Base-by-base conservation (phyloP, 129 eudicot genomes). In the Centrapalus pauciflorus region DNA sequence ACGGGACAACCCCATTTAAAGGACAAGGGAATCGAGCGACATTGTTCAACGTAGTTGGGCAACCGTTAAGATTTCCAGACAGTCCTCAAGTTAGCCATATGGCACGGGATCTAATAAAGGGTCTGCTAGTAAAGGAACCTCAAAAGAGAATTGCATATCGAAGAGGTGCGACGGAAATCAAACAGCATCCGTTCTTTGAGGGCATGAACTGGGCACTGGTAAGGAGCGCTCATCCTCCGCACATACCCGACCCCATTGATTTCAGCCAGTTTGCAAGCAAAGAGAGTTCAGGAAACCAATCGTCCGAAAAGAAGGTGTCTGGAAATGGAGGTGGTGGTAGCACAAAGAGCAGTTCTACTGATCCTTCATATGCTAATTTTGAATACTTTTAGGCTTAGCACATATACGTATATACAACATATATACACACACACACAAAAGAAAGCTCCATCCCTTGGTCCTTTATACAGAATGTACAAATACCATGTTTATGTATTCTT, bases 121-220 rank as follows among this genome's bases (percentile, higher is more conserved):
- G 91, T 28, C 71, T 88, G 17, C 19, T 88, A 67, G 86, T 88
- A 29, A 88, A 88, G 79, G 96, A 88, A 52, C 96, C 96, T 6
- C 86, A 84, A 1, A 88, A 77, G 68, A 43, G 96, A 61, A 84
- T 88, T 8, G 96, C 91, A 2, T 88, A 80, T 17, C 82, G 73
- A 56, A 77, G 88, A 51, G 95, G 95, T 19, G 95, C 95, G 0
- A 84, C 95, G 0, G 95, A 84, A 52, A 84, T 87, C 11, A 87
- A 87, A 57, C 94, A 86, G 33, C 94, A 86, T 60, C 89, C 94
- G 0, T 86, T 86, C 38, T 86, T 86, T 13, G 88, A 82, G 11
- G 95, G 95, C 4, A 84, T 88, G 38, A 88, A 84, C 13, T 88
- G 96, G 96, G 96, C 91, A 3, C 73, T 88, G 0, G 88, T 88